Evolutionary conservation across 768 basidiomycete genomes (phyloP).

Genomic region (Kwoniella shandongensis): DNA sequence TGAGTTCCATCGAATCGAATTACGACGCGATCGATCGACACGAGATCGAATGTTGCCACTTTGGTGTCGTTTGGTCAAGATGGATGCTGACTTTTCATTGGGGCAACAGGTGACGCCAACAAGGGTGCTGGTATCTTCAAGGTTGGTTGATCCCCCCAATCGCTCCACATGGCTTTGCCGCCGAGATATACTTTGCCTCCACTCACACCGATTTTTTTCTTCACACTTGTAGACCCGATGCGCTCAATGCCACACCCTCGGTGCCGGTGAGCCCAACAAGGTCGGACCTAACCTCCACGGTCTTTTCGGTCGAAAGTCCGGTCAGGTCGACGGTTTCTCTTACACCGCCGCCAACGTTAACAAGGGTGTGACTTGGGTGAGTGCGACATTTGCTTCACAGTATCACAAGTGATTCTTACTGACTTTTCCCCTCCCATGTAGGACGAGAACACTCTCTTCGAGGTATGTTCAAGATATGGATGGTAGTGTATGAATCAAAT

Average conservation of each 20-base stretch:
- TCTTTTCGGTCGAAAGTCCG: conserved; percentile 66
- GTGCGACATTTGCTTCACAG: background rate
- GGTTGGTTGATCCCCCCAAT: conserved; percentile 71
- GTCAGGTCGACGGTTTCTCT: conserved; percentile 78
- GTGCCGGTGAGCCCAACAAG: conserved; percentile 49
- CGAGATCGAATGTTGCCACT: background rate
- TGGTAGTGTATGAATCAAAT: background rate
- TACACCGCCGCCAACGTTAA: conserved; percentile 94
- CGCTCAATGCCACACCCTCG: conserved; percentile 81
- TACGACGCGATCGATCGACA: conserved; percentile 2
- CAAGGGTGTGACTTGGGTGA: conserved; percentile 80
- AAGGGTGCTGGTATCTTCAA: conserved; percentile 97
- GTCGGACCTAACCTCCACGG: conserved; percentile 96
- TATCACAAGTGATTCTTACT: conserved; percentile 7
- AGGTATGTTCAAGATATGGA: conserved; percentile 62
- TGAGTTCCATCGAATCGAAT: too few species aligned
- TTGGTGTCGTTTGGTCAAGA: background rate
- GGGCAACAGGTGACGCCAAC: conserved; percentile 66
- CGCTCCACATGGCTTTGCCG: background rate
- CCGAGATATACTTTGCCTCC: background rate
- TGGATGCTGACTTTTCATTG: conserved; percentile 1
- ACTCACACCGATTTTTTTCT: background rate
- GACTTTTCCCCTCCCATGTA: conserved; percentile 17
- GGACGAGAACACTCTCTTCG: conserved; percentile 81
- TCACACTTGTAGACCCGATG: conserved; percentile 46